These are phyloP conservation scores for Zizania latifolia DNA, from an alignment of 176 grass and related monocot genomes.

Conservation along the genomic window DNA sequence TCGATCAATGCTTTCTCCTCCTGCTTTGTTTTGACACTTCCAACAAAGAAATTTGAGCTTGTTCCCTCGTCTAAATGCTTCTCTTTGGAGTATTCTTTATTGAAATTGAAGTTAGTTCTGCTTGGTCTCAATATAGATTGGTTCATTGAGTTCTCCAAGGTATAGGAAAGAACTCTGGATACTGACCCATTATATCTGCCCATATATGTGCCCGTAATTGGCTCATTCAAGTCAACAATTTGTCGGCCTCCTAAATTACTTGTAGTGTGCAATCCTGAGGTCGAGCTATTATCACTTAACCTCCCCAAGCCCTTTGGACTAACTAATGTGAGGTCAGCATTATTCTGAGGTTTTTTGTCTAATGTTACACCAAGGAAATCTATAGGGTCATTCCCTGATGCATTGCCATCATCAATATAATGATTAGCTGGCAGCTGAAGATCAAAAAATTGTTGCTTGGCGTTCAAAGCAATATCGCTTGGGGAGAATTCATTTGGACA, in stretches of 20 bases:
- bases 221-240: constrained; percentile 62
- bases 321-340: constrained; percentile 34
- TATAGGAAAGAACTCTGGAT: constrained; percentile 17
- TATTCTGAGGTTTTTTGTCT: constrained; percentile 16
- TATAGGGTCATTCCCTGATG: constrained; percentile 27
- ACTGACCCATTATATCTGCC: constrained; percentile 21
- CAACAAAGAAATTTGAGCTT: constrained; percentile 52
- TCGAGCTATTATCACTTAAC: constrained; percentile 29
- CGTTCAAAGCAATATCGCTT: constrained; percentile 21
- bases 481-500: constrained; percentile 51
- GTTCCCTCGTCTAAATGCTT: constrained; percentile 43
- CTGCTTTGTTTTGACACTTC: constrained; percentile 27
- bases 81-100: constrained; percentile 47
- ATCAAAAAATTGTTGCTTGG: constrained; percentile 44
- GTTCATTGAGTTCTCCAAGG: constrained; percentile 25
- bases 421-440: constrained; percentile 55
- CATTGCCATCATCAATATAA: constrained; percentile 51
- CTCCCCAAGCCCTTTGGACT: constrained; percentile 11
- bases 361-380: constrained; percentile 43
- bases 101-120: constrained; percentile 45
- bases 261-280: constrained; percentile 28
- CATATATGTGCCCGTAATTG: constrained; percentile 32
- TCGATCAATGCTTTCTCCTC: constrained; percentile 38
- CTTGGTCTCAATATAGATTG: constrained; percentile 27
- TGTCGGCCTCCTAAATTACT: constrained; percentile 16